These are phyloP conservation scores for Paramecium primaurelia DNA, from an alignment of 73 alveolate genomes.

Conservation along the genomic window DNA sequence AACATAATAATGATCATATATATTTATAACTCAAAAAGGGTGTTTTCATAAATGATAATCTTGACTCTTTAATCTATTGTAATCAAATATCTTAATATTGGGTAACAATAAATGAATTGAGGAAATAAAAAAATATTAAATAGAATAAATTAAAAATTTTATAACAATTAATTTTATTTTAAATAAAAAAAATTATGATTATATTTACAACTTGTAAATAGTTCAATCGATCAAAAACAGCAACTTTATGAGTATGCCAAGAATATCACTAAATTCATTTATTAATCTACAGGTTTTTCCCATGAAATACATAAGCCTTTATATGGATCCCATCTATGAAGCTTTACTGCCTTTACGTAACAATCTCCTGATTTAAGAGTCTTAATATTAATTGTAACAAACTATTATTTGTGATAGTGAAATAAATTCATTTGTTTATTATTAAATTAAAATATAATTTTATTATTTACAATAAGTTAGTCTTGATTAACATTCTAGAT, in stretches of 20 bases:
- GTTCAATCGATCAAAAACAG: not conserved
- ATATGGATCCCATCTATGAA: not conserved
- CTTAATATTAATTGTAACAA: not conserved
- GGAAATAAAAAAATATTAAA: no score
- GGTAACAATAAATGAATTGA: no score
- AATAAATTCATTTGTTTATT: no score
- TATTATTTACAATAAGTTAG: not conserved
- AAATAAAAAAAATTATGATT: no score
- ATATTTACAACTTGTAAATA: not conserved
- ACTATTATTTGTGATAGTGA: not conserved
- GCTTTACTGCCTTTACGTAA: not conserved
- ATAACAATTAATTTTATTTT: not conserved
- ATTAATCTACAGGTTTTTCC: not conserved
- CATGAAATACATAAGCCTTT: not conserved
- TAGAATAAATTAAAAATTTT: no score
- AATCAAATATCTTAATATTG: no score
- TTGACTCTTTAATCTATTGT: no score
- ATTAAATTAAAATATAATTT: not conserved
- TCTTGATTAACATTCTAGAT: not conserved
- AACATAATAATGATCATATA: no score
- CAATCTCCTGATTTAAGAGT: not conserved
- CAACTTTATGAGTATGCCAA: not conserved
- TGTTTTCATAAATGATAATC: no score
- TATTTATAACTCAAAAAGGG: no score
- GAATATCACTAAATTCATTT: not conserved